Evolutionary conservation across 116 monocot genomes (phyloP).

Genomic region (Phalaenopsis hybrid): DNA sequence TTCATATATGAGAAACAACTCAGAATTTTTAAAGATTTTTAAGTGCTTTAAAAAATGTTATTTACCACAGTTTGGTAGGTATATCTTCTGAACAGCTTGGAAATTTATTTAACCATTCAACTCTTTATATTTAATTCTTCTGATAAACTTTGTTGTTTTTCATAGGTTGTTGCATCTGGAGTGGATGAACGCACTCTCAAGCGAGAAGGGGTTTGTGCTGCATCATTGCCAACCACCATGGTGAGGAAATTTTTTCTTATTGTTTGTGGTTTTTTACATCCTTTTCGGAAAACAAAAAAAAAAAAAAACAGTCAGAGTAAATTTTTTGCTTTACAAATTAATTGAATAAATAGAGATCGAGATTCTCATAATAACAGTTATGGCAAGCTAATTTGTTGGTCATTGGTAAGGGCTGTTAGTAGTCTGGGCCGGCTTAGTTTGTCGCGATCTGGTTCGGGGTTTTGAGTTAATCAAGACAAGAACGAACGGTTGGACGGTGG

Average conservation of each 20-base stretch:
- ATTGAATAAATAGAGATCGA: not conserved
- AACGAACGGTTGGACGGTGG: no score
- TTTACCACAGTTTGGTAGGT: not conserved
- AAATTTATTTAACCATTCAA: not conserved
- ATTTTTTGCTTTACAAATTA: not conserved
- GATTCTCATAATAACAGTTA: not conserved
- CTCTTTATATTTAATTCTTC: not conserved
- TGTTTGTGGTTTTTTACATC: not conserved
- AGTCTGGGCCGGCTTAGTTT: not conserved
- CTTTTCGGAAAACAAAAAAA: not conserved
- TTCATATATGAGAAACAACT: not conserved
- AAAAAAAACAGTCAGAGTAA: no score
- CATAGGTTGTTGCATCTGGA: slow-evolving; percentile 95
- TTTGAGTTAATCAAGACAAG: no score
- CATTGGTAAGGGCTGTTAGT: not conserved
- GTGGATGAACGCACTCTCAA: slow-evolving; percentile 93
- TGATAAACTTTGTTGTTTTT: not conserved
- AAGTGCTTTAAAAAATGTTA: not conserved
- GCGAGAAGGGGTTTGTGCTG: slow-evolving; percentile 97
- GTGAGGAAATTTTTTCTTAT: slow-evolving; percentile 24
- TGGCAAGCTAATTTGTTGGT: not conserved
- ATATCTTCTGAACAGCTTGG: not conserved
- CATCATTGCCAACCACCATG: slow-evolving; percentile 97
- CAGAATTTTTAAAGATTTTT: not conserved
- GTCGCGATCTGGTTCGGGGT: no score